Base-by-base conservation (phyloP, 2,329 filamentous ascomycete genomes). In the Ophiostoma ulmi region DNA sequence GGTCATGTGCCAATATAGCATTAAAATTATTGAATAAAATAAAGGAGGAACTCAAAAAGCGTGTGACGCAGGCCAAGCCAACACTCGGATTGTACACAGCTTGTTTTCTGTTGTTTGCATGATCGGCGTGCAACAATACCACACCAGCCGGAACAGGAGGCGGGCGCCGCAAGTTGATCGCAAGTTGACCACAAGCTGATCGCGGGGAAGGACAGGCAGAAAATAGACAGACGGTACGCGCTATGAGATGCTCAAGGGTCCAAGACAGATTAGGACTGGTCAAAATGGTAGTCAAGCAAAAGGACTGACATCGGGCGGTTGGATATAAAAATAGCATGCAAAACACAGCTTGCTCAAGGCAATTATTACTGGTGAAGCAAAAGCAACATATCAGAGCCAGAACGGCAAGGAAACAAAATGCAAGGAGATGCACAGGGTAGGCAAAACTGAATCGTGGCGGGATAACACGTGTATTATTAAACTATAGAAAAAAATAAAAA, bases 51-150 rank as follows among this genome's bases (percentile, higher is more conserved):
- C 7, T 7, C 20, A 20, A 48, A 13, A 55, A 26, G 5, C 13
- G 58, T 63, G 58, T 35, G 58, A 63, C 58, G 55, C 55, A 61
- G 22, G 55, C 55, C 55, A 61, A 61, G 55, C 22, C 58, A 26
- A 26, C 10, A 63, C 17, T 4, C 58, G 44, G 44, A 14, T 17
- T 36, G 26, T 26, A 63, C 26, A 7, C 22, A 58, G n/a, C 44
- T 48, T 48, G 44, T 8, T 14, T 58, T 26, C n/a, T n/a, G 20
- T 55, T 55, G 20, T n/a, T 8, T 22, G 8, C 14, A 35, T 55
- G 26, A 35, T 36, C 26, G 58, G n/a, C 26, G 35, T 63, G 58
- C 26, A 26, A 8, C 22, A 13, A 14, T 26, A 26, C 20, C n/a
- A 26, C 52, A 26, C 52, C n/a, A 3, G n/a, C 52, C 10, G 52